A percentile compares a stretch with the other conserved stretches of the same genome.
Evolutionary conservation across 148 eudicot genomes (phyloP).

Genomic region (Camellia lanceoleosa): DNA sequence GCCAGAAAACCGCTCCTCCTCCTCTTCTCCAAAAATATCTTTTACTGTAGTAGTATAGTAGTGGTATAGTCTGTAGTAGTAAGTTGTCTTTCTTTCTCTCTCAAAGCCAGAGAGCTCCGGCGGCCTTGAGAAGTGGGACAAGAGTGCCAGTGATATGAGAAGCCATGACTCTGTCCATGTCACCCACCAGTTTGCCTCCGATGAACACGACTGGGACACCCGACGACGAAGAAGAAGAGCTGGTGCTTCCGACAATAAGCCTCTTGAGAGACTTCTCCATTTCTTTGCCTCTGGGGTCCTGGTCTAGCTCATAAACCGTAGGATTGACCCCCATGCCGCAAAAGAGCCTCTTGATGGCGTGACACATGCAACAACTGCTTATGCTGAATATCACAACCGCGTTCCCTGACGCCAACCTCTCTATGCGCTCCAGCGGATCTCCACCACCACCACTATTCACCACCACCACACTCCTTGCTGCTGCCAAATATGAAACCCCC

Average conservation of each 20-base stretch:
- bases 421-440: conserved; percentile 35
- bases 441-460: neutral
- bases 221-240: neutral
- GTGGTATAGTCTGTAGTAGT: too few species aligned
- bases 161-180: conserved; percentile 58
- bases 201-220: conserved; percentile 44
- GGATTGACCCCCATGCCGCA: conserved; percentile 60
- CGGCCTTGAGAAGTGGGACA: conserved; percentile 61
- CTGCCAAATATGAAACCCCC: conserved; percentile 16
- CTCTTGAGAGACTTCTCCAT: conserved; percentile 23
- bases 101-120: conserved; percentile 35
- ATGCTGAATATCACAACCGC: conserved; percentile 60
- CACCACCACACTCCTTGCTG: neutral
- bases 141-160: conserved; percentile 57
- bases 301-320: conserved; percentile 47
- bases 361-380: conserved; percentile 59
- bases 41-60: neutral
- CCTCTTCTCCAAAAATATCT: neutral
- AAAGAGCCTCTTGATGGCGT: conserved; percentile 45
- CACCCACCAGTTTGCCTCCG: conserved; percentile 54
- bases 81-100: neutral
- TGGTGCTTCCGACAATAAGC: neutral
- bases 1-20: conserved; percentile 8
- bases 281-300: conserved; percentile 22
- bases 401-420: conserved; percentile 41